Percentiles rank a stretch among this genome's conserved stretches.
phyloP scores from a whole-genome alignment of 495 filamentous ascomycete genomes.

The Poronia punctata region DNA sequence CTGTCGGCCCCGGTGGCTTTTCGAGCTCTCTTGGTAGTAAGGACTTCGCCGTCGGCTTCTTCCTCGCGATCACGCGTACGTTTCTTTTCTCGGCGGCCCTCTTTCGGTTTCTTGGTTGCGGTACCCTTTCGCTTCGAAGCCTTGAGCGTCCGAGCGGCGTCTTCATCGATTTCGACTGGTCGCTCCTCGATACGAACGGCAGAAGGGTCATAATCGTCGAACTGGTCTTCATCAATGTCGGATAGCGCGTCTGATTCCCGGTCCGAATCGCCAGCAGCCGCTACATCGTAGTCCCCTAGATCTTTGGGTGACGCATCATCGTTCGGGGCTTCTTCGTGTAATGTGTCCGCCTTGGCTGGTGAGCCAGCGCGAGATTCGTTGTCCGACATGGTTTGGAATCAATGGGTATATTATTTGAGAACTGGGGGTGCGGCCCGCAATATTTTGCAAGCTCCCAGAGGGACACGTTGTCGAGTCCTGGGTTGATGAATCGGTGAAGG shows the following conservation, averaged over 20 bases:
- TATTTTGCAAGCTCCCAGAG: no score
- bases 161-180: slow-evolving; percentile 80
- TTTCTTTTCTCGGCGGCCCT: slow-evolving; percentile 71
- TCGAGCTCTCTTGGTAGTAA: slow-evolving; percentile 35
- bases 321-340: slow-evolving; percentile 31
- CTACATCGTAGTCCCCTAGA: slow-evolving; percentile 28
- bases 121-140: slow-evolving; percentile 74
- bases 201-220: slow-evolving; percentile 80
- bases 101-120: slow-evolving; percentile 62
- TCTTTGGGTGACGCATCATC: slow-evolving; percentile 24
- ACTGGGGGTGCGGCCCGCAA: no score
- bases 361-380: slow-evolving; percentile 24
- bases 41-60: slow-evolving; percentile 51
- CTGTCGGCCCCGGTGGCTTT: slow-evolving; percentile 29
- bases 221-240: slow-evolving; percentile 91
- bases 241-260: slow-evolving; percentile 77
- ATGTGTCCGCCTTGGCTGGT: slow-evolving; percentile 16
- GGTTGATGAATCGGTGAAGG: no score
- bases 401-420: no score
- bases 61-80: slow-evolving; percentile 49
- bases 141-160: slow-evolving; percentile 64
- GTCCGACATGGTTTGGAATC: slow-evolving; percentile 45
- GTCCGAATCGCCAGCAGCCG: slow-evolving; percentile 53
- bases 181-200: slow-evolving; percentile 71
- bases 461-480: no score